Evolutionary conservation across 805 yeast genomes (phyloP), one percentile per base, ranked within the genome.

Genomic region (Myxozyma vanderwaltii): DNA sequence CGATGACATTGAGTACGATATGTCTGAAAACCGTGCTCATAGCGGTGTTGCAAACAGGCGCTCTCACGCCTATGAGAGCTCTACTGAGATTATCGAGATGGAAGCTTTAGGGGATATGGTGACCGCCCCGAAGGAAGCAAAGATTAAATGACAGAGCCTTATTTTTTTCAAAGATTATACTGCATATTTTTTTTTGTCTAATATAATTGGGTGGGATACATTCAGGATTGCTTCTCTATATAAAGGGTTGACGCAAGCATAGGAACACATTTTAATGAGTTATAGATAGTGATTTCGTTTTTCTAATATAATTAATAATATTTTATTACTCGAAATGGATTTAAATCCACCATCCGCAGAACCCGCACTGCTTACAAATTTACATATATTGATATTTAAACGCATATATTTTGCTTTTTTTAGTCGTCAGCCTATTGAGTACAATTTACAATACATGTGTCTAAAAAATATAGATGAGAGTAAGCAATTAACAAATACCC

Each of bases 381-480:
- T 10, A 29, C 10, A 29, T 29, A 29, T 29, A 1, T 8, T 4
- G 26, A 13, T 19, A 31, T 24, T 35, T 3, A 21, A 21, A 21
- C n/a, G 54, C 40, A 50, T 13, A 50, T n/a, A 23, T 49, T 21
- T 19, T 10, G 36, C 19, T 19, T n/a, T 5, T n/a, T 39, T 19
- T 24, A 19, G 43, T 38, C 21, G 43, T 7, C 43, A 33, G 51
- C 46, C 51, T 45, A 46, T 53, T 45, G 51, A 36, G 47, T 45
- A 53, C 43, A 43, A 43, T 52, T 21, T 53, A 53, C 57, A 53
- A 44, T 46, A 47, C 43, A 38, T 38, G 43, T 13, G 43, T 38
- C 43, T 8, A 38, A 35, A 13, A 38, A 38, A 38, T 6, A 38
- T 38, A 38, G 43, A 38, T 38, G 43, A 38, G 15, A 38, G 43